Base-by-base conservation (phyloP, 2,329 filamentous ascomycete species). In the Penicillium palitans region DNA sequence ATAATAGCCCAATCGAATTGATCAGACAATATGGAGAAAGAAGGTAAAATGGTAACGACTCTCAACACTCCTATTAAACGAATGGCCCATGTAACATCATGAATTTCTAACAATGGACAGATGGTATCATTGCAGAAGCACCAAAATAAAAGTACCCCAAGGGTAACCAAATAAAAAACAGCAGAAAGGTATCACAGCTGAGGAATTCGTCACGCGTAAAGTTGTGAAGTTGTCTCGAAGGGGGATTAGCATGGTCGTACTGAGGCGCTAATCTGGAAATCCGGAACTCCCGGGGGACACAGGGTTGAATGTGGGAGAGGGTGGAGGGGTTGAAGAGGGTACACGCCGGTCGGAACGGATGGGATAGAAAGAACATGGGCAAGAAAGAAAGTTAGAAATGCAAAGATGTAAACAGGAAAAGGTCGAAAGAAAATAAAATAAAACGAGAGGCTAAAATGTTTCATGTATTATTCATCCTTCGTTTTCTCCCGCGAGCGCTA, bases 401-500 rank as follows among this genome's bases (percentile, higher is more conserved):
- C 40, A 17, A 52, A 45, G 27, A 29, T 52, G 39, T 21, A 12
- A 35, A 51, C 17, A 39, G 46, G 25, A 25, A 25, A 12, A 12
- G 31, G 25, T 37, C 33, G 4, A 46, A 25, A 21, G 40, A 31
- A 48, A 25, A 31, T 31, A 5, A 31, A 15, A 33, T 3, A 47
- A 17, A 37, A 40, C 12, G 15, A 45, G 25, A 47, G 25, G 49
- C 33, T 54, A 29, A 31, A 27, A 33, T 17, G 31, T 48, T 53
- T 53, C 42, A 58, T 31, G 37, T 57, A 48, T 54, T 57, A 54
- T 72, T 70, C 37, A 68, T 67, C 62, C 91, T 83, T 71, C 91
- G 84, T 70, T 93, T 83, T 61, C 93, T 83, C 33, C 92, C 91
- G 64, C 93, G 87, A 70, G 84, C 90, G 6, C 90, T 90, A 33